Evolutionary conservation across 2,329 filamentous ascomycete genomes (phyloP).

Genomic region (Chalara sp.): DNA sequence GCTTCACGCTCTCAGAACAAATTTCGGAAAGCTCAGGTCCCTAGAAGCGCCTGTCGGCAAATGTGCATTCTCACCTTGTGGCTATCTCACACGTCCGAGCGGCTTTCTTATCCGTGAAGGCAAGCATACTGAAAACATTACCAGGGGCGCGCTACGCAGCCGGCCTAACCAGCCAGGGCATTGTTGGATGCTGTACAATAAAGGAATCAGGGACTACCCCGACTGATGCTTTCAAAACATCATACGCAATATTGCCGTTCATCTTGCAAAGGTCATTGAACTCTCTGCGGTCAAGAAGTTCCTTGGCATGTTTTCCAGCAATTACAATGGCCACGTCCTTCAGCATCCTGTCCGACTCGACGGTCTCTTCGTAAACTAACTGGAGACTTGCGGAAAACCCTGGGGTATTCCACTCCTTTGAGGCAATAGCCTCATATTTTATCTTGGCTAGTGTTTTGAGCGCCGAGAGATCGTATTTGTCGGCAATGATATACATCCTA

Average conservation of each 20-base stretch:
- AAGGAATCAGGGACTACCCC: not conserved
- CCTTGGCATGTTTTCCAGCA: not conserved
- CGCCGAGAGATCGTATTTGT: slow-evolving; percentile 10
- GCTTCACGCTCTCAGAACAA: no score
- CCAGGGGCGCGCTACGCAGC: no score
- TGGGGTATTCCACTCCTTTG: slow-evolving; percentile 1
- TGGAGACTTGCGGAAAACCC: slow-evolving; percentile 5
- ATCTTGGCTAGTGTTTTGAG: slow-evolving; percentile 7
- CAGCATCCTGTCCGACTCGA: slow-evolving; percentile 2
- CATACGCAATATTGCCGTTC: slow-evolving; percentile 5
- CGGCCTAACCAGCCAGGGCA: no score
- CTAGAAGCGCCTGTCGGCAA: no score
- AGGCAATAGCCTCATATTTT: slow-evolving; percentile 1
- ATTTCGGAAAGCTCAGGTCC: no score
- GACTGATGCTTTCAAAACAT: not conserved
- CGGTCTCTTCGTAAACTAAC: slow-evolving; percentile 10
- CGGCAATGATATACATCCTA: slow-evolving; percentile 10
- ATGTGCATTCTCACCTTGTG: no score
- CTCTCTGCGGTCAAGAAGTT: slow-evolving; percentile 4
- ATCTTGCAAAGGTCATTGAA: slow-evolving; percentile 7
- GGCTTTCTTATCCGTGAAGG: no score
- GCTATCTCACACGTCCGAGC: no score
- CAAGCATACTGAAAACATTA: no score
- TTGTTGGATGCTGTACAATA: not conserved
- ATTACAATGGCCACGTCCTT: not conserved